Conservation (phyloP, 2,329 filamentous ascomycete species). For the Corinectria fuckeliana region DNA sequence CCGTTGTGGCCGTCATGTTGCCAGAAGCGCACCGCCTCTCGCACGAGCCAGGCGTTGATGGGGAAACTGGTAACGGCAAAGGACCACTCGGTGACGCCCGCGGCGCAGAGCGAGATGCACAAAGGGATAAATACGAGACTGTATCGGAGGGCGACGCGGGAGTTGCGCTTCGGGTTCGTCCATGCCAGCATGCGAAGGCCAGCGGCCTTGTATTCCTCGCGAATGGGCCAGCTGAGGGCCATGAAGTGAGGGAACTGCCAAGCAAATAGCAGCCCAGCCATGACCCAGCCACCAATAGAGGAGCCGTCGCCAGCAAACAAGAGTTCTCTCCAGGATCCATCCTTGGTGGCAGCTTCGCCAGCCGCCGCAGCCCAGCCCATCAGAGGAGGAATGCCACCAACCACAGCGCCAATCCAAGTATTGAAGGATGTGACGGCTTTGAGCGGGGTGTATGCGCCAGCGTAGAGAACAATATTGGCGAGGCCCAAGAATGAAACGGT, state of each 20-base stretch:
- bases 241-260: constrained; percentile 99
- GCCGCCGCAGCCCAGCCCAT: constrained; percentile 99
- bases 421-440: constrained; percentile 88
- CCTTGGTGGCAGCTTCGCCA: constrained; percentile 80
- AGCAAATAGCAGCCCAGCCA: constrained; percentile 83
- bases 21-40: constrained; percentile 84
- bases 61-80: constrained; percentile 82
- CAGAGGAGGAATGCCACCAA: constrained; percentile 90
- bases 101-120: constrained; percentile 79
- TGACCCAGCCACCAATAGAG: constrained; percentile 82
- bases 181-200: constrained; percentile 80
- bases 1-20: constrained; percentile 77
- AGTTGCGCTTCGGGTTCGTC: constrained; percentile 85
- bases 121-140: constrained; percentile 85
- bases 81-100: constrained; percentile 82
- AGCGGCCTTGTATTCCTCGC: constrained; percentile 82
- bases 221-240: constrained; percentile 85
- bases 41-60: constrained; percentile 85
- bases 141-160: constrained; percentile 86
- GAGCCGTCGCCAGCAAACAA: constrained; percentile 69
- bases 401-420: constrained; percentile 92
- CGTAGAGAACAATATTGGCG: constrained; percentile 87
- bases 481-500: constrained; percentile 87
- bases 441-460: constrained; percentile 89
- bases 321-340: constrained; percentile 79